These are phyloP conservation scores for Podaxis sp. DNA, from an alignment of 768 basidiomycete species.

Conservation along the genomic window DNA sequence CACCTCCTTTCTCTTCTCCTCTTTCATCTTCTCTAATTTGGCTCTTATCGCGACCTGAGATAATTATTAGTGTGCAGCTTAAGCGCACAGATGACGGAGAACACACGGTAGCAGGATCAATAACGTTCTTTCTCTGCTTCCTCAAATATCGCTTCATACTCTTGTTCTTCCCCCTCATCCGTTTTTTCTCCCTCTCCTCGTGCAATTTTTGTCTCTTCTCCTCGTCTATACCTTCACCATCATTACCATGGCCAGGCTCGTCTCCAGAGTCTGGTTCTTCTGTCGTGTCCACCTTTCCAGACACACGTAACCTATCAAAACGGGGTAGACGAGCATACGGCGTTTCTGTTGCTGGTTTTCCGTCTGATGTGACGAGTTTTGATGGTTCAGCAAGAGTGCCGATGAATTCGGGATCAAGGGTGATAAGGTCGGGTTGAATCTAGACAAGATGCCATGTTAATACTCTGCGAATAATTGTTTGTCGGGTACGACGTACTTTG, in stretches of 20 bases:
- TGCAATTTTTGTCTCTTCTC: slow-evolving; percentile 25
- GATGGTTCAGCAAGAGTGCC: slow-evolving; percentile 44
- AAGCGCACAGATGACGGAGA: background rate
- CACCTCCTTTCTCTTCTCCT: slow-evolving; percentile 34
- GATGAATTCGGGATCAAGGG: slow-evolving; percentile 73
- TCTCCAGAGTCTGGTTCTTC: slow-evolving; percentile 22
- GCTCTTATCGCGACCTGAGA: slow-evolving; percentile 57
- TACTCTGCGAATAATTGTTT: background rate
- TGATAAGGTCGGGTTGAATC: slow-evolving; percentile 92
- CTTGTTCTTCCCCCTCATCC: slow-evolving; percentile 86
- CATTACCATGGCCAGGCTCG: slow-evolving; percentile 36
- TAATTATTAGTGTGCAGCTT: background rate
- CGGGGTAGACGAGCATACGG: slow-evolving; percentile 75
- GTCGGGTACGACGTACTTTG: slow-evolving; percentile 46
- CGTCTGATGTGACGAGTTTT: slow-evolving; percentile 10
- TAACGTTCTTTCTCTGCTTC: slow-evolving; percentile 93
- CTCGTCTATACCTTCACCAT: slow-evolving; percentile 33
- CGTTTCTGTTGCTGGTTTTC: slow-evolving; percentile 33
- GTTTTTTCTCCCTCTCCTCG: slow-evolving; percentile 58
- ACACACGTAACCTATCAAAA: slow-evolving; percentile 67
- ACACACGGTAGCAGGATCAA: slow-evolving; percentile 73
- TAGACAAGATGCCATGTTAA: slow-evolving; percentile 20
- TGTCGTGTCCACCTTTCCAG: slow-evolving; percentile 71
- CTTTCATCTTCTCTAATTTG: slow-evolving; percentile 57
- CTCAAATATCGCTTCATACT: slow-evolving; percentile 80